Evolutionary conservation across 371 early-diverging fungal species (phyloP).

Genomic region (Mucor indicus): DNA sequence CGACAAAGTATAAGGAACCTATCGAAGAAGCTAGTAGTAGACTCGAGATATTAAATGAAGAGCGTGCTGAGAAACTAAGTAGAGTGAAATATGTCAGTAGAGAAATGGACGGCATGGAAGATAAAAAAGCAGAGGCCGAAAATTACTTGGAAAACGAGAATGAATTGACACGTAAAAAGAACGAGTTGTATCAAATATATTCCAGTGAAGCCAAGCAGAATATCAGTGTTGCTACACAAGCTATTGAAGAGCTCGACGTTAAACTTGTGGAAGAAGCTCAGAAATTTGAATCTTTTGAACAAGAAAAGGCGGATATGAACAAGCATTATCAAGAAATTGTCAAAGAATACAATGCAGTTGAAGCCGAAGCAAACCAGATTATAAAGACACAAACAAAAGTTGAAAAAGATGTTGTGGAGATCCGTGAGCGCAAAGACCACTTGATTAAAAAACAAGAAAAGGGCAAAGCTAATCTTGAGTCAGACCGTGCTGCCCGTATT

Average conservation of each 20-base stretch:
- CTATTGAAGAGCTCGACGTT: slow-evolving; percentile 44
- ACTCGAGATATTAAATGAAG: slow-evolving; percentile 76
- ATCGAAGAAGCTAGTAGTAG: slow-evolving; percentile 76
- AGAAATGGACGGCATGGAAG: slow-evolving; percentile 77
- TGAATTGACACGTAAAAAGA: slow-evolving; percentile 67
- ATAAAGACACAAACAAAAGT: slow-evolving; percentile 62
- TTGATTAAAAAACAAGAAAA: slow-evolving; percentile 74
- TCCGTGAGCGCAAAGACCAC: slow-evolving; percentile 79
- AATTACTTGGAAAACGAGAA: slow-evolving; percentile 80
- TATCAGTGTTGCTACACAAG: slow-evolving; percentile 41
- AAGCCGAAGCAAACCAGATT: slow-evolving; percentile 53
- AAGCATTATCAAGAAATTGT: slow-evolving; percentile 43
- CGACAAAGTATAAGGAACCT: slow-evolving; percentile 82
- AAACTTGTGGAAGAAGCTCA: slow-evolving; percentile 58
- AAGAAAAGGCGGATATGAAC: slow-evolving; percentile 60
- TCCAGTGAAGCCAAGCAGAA: slow-evolving; percentile 46
- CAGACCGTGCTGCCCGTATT: slow-evolving; percentile 47
- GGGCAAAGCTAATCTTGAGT: slow-evolving; percentile 53
- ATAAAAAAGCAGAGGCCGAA: slow-evolving; percentile 82
- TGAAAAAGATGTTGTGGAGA: slow-evolving; percentile 79
- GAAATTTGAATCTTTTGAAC: slow-evolving; percentile 53
- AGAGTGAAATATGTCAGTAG: slow-evolving; percentile 84
- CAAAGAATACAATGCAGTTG: slow-evolving; percentile 69
- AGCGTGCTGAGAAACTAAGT: slow-evolving; percentile 79
- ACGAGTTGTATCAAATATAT: slow-evolving; percentile 75